Base-by-base conservation (phyloP, 371 early-diverging fungal species). In the Sporodiniella umbellata region DNA sequence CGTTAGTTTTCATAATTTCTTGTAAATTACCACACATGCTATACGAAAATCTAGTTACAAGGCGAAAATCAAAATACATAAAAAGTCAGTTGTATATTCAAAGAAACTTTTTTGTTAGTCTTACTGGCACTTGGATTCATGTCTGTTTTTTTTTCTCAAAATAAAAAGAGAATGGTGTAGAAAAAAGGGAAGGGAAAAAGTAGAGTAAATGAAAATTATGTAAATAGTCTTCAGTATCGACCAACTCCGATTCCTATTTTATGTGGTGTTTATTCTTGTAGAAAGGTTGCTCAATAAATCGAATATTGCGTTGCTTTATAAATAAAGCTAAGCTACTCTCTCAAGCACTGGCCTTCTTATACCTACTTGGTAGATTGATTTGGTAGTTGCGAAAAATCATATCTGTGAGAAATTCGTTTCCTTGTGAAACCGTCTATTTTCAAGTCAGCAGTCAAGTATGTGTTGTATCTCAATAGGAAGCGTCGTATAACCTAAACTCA, bases 11-110 rank as follows among this genome's bases (percentile, higher is more conserved):
- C 3, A 18, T 30, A 18, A 8, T 33, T 23, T 25, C 21, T 21
- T 18, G 15, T 35, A 15, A 48, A 38, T 56, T 68, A 68, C 68
- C 47, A 68, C 68, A 48, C 68, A 68, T 7, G 62, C 68, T 42
- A 67, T 59, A 42, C 63, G 59, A 30, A 62, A 52, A 48, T 67
- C 67, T 60, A 44, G 14, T 40, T 6, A 35, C 30, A 4, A 28
- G 10, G 30, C 10, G 11, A n/a, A 14, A 35, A 35, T 4, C 11
- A 4, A 35, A 35, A 35, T 6, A 35, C n/a, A 4, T 11, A 35
- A 4, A 14, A 14, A 35, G 8, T 14, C 5, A 6, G 0, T 14
- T 35, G 35, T 35, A 35, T 35, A 2, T 12, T 31, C 12, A 31
- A 31, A 1, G 10, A 4, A 28, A 28, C 10, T 28, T 28, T 28